Percentiles rank a stretch among this genome's conserved stretches.
Conservation (phyloP, 306 rosid species). For the Cicer cuneatum region DNA sequence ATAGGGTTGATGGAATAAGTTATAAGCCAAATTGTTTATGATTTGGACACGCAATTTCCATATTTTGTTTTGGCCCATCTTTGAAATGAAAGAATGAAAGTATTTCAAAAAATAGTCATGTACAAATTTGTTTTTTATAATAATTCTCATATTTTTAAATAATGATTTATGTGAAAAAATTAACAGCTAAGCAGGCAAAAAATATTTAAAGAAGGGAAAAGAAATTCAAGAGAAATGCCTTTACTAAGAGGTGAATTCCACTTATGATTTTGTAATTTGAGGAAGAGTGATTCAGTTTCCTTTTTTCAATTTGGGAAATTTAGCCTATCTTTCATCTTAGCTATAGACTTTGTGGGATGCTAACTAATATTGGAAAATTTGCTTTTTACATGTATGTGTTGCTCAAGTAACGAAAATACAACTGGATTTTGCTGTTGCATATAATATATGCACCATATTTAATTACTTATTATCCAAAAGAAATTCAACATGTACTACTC, state of each 20-base stretch:
- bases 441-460: neutral
- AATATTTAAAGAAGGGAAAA: neutral
- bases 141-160: neutral
- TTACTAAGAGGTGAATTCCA: neutral
- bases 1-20: neutral
- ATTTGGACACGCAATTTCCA: conserved; percentile 12
- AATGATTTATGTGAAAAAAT: neutral
- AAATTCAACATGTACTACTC: neutral
- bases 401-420: neutral
- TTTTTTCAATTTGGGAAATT: conserved; percentile 21
- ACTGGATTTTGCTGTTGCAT: neutral
- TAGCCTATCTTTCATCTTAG: conserved; percentile 7
- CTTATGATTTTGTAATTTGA: conserved; percentile 14
- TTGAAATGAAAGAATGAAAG: conserved; percentile 1
- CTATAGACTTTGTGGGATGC: neutral
- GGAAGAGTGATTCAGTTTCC: conserved; percentile 1
- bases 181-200: neutral
- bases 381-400: neutral
- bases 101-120: neutral
- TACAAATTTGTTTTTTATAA: neutral
- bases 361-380: neutral
- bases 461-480: neutral
- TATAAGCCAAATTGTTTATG: conserved; percentile 39
- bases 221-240: too few species aligned
- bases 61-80: conserved; percentile 14